Evolutionary conservation across 306 rosid genomes (phyloP).

Genomic region (Lathyrus tuberosus): DNA sequence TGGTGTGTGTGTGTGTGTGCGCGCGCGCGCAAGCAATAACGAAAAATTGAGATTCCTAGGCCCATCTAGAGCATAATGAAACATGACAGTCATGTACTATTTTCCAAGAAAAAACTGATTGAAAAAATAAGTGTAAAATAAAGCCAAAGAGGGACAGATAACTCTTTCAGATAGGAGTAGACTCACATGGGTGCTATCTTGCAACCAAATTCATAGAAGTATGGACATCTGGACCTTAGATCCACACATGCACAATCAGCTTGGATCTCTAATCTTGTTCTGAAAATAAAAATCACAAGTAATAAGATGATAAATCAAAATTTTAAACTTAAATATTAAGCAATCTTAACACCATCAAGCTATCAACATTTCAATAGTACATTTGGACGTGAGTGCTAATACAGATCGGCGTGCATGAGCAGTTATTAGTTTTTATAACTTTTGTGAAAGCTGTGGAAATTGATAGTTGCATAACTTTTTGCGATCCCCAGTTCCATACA

Average conservation of each 20-base stretch:
- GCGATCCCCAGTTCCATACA: conserved; percentile 24
- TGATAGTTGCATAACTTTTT: conserved; percentile 17
- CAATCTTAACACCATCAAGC: conserved; percentile 24
- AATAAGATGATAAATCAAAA: conserved; percentile 33
- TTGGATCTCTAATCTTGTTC: conserved; percentile 89
- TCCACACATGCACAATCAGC: conserved; percentile 85
- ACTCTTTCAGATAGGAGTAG: conserved; percentile 19
- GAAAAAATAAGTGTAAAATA: conserved; percentile 1
- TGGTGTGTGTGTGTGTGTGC: conserved; percentile 5
- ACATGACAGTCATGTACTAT: conserved; percentile 25
- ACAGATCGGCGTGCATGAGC: conserved; percentile 26
- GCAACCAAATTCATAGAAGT: conserved; percentile 96
- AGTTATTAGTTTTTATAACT: neutral
- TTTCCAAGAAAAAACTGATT: conserved; percentile 28
- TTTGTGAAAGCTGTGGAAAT: conserved; percentile 9
- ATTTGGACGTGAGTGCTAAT: conserved; percentile 17
- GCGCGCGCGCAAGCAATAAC: neutral
- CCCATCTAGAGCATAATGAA: conserved; percentile 25
- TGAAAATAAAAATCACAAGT: conserved; percentile 44
- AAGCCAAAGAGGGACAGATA: conserved; percentile 20
- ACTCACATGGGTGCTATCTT: conserved; percentile 90
- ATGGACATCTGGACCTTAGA: conserved; percentile 78
- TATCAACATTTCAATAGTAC: conserved; percentile 21
- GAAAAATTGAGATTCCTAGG: conserved; percentile 24
- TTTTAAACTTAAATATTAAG: conserved; percentile 22